phyloP scores from a whole-genome alignment of 169 alveolate species.

The Fabrea salina region DNA sequence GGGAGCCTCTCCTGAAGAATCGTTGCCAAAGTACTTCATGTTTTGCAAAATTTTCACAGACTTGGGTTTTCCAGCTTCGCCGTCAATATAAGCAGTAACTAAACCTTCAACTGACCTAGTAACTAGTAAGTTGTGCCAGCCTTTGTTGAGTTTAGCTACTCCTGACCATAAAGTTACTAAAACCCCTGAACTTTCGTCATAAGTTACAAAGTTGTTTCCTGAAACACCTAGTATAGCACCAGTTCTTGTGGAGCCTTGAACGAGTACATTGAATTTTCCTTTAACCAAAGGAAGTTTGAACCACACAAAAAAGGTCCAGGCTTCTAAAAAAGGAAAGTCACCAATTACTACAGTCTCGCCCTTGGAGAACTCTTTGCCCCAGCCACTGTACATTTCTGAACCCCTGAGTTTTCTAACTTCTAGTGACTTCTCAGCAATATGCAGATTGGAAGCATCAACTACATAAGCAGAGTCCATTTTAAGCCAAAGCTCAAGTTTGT shows the following conservation, averaged over 20 bases:
- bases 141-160: neutral
- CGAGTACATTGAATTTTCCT: neutral
- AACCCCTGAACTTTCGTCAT: conserved; percentile 4
- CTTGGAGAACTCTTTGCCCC: conserved; percentile 19
- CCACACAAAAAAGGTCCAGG: conserved; percentile 10
- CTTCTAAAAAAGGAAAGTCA: neutral
- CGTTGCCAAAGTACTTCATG: conserved; percentile 25
- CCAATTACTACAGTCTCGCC: neutral
- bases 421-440: neutral
- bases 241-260: conserved; percentile 1
- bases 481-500: conserved; percentile 3
- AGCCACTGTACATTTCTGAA: conserved; percentile 1
- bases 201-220: neutral
- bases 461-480: conserved; percentile 23
- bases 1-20: conserved; percentile 4
- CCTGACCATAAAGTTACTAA: neutral
- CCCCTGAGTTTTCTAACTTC: neutral
- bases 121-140: conserved; percentile 25
- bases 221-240: neutral
- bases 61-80: neutral
- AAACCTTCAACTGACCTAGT: neutral
- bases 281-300: neutral
- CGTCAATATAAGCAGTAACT: neutral
- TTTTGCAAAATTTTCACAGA: neutral
- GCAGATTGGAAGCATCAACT: conserved; percentile 22